These are phyloP conservation scores for Scolecobasidium constrictum DNA, from an alignment of 2,329 filamentous ascomycete species.

Conservation along the genomic window DNA sequence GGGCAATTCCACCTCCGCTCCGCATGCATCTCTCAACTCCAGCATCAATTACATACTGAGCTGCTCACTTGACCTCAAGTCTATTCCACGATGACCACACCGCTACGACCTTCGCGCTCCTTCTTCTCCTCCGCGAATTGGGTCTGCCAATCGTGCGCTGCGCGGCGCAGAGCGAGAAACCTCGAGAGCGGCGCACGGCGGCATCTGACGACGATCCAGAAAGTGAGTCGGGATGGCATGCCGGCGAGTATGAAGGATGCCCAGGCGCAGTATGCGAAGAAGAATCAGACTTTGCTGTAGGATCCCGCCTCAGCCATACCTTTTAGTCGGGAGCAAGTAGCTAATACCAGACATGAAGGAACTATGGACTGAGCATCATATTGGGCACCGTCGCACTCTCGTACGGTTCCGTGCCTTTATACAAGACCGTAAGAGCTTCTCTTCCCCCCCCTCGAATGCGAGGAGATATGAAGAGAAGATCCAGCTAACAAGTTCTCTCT, in stretches of 20 bases:
- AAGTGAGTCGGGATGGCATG: conserved; percentile 16
- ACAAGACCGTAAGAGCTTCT: conserved; percentile 59
- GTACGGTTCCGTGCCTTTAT: conserved; percentile 75
- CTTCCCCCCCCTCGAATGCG: neutral
- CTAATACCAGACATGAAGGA: conserved; percentile 33
- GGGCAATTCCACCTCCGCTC: neutral
- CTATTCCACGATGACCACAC: neutral
- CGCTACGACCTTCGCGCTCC: neutral
- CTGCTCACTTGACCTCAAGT: conserved; percentile 14
- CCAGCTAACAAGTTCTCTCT: too few relatives aligned
- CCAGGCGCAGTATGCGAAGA: conserved; percentile 51
- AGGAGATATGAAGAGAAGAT: neutral
- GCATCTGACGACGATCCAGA: neutral
- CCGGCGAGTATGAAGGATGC: conserved; percentile 52
- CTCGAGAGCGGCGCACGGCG: neutral
- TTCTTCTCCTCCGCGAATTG: neutral
- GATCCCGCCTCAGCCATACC: conserved; percentile 11
- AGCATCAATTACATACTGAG: too few relatives aligned
- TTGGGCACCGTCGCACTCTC: conserved; percentile 69
- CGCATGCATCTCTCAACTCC: too few relatives aligned
- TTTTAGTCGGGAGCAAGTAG: neutral
- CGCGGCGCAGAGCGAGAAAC: neutral
- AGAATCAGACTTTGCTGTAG: conserved; percentile 58
- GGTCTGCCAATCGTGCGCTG: neutral
- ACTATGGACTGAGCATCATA: conserved; percentile 67